Evolutionary conservation across 2,329 filamentous ascomycete genomes (phyloP).

Genomic region (Kalmusia sp.): DNA sequence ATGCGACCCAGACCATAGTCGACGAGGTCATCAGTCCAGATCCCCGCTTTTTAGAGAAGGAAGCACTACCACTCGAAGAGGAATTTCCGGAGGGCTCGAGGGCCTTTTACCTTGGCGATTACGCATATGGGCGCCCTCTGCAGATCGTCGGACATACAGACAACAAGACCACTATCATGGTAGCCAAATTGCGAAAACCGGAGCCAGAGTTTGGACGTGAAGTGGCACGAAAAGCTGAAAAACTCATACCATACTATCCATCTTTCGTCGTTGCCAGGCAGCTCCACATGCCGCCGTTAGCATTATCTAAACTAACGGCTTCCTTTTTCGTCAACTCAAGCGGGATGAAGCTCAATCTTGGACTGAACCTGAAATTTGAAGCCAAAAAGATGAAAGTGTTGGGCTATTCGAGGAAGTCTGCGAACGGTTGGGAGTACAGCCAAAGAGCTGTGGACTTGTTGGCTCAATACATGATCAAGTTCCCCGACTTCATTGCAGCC

Average conservation of each 20-base stretch:
- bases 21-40: conserved; percentile 91
- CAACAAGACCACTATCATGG: conserved; percentile 78
- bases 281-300: conserved; percentile 81
- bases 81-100: conserved; percentile 85
- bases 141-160: conserved; percentile 77
- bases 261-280: conserved; percentile 88
- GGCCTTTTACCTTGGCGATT: conserved; percentile 94
- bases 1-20: conserved; percentile 89
- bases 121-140: conserved; percentile 89
- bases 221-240: conserved; percentile 75
- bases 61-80: conserved; percentile 85
- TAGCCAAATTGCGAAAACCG: conserved; percentile 74
- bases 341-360: conserved; percentile 84
- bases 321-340: conserved; percentile 87
- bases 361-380: conserved; percentile 96
- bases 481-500: conserved; percentile 92
- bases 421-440: conserved; percentile 95
- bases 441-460: conserved; percentile 81
- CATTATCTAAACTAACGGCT: conserved; percentile 94
- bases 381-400: conserved; percentile 94
- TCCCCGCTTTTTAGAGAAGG: conserved; percentile 88
- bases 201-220: conserved; percentile 83
- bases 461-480: conserved; percentile 87
- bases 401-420: conserved; percentile 87
- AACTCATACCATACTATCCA: conserved; percentile 77